Base-by-base conservation (phyloP, 2,329 filamentous ascomycete genomes). In the Trichoderma pleuroti region DNA sequence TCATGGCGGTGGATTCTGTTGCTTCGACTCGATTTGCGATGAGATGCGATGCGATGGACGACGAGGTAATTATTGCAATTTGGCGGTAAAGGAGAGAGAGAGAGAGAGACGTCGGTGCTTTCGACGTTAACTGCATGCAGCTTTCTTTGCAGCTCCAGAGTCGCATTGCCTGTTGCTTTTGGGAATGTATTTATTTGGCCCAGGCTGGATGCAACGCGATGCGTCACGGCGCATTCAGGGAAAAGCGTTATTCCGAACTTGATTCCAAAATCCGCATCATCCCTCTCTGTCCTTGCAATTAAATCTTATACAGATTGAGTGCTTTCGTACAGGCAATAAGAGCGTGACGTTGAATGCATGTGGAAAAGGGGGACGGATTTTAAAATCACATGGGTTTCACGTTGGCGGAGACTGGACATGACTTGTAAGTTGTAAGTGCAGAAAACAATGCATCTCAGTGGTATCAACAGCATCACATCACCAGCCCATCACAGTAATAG, bases 211-310 rank as follows among this genome's bases (percentile, higher is more conserved):
- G 63, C 21, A 36, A 21, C 6, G 24, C 32, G 49, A 54, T 56
- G 42, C 21, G 26, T 28, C 62, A 36, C 57, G n/a, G 64, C 52
- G 9, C 64, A 46, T 16, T 24, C 57, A 32, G 49, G 67, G 34
- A 63, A 46, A 63, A 70, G 49, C n/a, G 16, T 70, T 57, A 32
- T 56, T 56, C 59, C 42, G 59, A 49, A 26, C 18, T 64, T 49
- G n/a, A 64, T 64, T 42, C 26, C 5, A 21, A 30, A 3, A 16
- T 1, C 10, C 61, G 24, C 10, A 32, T 21, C 1, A 8, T 18
- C 7, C 6, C 8, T 49, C 8, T 49, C 8, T 21, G 18, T 49
- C 10, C 39, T 42, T n/a, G n/a, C n/a, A n/a, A n/a, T n/a, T n/a
- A n/a, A n/a, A n/a, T n/a, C n/a, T n/a, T n/a, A n/a, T n/a, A n/a